Percentiles rank a stretch among this genome's conserved stretches.
These are phyloP conservation scores for Porcisia deanei DNA, from an alignment of 208 protist genomes.

Conservation along the genomic window DNA sequence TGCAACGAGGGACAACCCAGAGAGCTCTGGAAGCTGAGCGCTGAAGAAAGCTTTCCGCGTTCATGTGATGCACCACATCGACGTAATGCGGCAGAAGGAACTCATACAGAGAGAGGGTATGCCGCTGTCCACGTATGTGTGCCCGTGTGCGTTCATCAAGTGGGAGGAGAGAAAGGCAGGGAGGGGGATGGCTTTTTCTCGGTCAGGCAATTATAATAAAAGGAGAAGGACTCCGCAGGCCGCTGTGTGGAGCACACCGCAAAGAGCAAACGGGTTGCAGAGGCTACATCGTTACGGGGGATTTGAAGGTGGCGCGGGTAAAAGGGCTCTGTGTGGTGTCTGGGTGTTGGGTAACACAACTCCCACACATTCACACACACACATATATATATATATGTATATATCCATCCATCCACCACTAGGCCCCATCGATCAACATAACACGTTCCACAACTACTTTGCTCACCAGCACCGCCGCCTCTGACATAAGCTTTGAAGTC, in stretches of 20 bases:
- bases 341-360: too few species aligned
- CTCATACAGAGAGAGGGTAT: neutral
- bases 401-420: neutral
- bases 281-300: too few species aligned
- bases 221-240: too few species aligned
- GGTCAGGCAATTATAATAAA: neutral
- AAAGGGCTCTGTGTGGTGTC: too few species aligned
- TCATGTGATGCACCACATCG: neutral
- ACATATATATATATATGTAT: too few species aligned
- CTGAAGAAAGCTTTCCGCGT: neutral
- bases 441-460: conserved; percentile 65
- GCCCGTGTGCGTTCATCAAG: neutral
- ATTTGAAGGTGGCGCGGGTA: too few species aligned
- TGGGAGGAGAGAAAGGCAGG: neutral
- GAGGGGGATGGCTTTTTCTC: neutral
- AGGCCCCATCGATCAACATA: conserved; percentile 40
- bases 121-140: neutral
- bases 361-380: too few species aligned
- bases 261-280: too few species aligned
- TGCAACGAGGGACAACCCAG: neutral
- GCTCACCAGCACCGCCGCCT: conserved; percentile 54
- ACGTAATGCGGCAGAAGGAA: neutral
- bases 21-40: neutral
- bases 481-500: conserved; percentile 66
- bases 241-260: too few species aligned